A percentile compares a stretch with the other conserved stretches of the same genome.
These are phyloP conservation scores for Eucalyptus decipiens DNA, from an alignment of 345 rosid species.

Conservation along the genomic window DNA sequence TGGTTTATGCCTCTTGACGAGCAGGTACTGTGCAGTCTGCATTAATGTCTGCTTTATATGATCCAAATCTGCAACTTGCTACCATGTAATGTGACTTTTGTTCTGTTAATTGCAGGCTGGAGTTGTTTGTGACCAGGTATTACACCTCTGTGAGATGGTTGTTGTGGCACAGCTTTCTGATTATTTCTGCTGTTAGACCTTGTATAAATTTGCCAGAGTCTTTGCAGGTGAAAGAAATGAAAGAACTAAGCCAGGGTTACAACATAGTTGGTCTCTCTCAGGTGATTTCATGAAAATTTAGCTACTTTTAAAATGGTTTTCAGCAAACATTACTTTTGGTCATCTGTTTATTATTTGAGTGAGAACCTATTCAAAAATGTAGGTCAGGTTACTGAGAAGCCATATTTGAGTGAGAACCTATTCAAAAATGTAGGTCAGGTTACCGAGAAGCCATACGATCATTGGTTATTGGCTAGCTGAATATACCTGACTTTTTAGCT, in stretches of 20 bases:
- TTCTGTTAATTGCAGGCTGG: constrained; percentile 23
- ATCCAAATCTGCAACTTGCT: neutral
- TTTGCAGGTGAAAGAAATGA: constrained; percentile 59
- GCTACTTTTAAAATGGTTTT: neutral
- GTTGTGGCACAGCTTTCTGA: neutral
- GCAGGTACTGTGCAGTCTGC: constrained; percentile 24
- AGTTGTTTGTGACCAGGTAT: constrained; percentile 66
- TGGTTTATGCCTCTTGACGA: constrained; percentile 83
- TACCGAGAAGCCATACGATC: neutral
- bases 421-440: no score
- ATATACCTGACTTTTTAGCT: neutral
- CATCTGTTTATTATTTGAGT: neutral
- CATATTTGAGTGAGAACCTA: no score
- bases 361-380: neutral
- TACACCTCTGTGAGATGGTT: neutral
- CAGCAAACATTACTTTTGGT: neutral
- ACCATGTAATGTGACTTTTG: neutral
- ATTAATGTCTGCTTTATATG: neutral
- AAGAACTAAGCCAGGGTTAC: constrained; percentile 69
- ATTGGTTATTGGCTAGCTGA: neutral
- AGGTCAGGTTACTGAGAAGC: neutral
- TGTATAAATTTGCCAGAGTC: neutral
- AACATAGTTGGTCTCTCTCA: constrained; percentile 90
- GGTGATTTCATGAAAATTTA: constrained; percentile 18
- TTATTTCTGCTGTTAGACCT: neutral